A percentile compares a stretch with the other conserved stretches of the same genome.
Evolutionary conservation across 2,329 filamentous ascomycete species (phyloP).

Genomic region (Xylaria sp.): DNA sequence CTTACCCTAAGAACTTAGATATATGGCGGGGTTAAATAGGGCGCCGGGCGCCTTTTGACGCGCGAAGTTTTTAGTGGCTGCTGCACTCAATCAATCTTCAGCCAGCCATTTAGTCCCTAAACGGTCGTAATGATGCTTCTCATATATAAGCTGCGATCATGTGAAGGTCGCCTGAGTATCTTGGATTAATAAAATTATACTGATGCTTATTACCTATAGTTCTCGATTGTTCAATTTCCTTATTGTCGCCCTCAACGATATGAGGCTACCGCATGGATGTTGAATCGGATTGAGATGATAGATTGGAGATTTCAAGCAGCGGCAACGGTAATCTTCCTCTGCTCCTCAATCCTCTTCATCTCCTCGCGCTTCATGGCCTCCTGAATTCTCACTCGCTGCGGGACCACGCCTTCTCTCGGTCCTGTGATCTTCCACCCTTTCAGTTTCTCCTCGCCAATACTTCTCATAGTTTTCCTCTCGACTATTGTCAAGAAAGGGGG

Average conservation of each 20-base stretch:
- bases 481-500: slow-evolving; percentile 49
- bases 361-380: slow-evolving; percentile 63
- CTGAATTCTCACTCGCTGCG: slow-evolving; percentile 60
- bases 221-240: background rate
- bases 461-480: slow-evolving; percentile 64
- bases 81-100: background rate
- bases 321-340: slow-evolving; percentile 37
- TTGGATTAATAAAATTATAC: background rate
- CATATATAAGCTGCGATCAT: too few relatives aligned
- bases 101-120: background rate
- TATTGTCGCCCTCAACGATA: too few relatives aligned
- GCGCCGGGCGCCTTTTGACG: slow-evolving; percentile 13
- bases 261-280: too few relatives aligned
- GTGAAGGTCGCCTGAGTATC: too few relatives aligned
- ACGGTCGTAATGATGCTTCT: background rate
- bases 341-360: slow-evolving; percentile 56
- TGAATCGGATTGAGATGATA: background rate
- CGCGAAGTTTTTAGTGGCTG: slow-evolving; percentile 29
- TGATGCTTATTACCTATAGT: background rate
- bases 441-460: slow-evolving; percentile 60
- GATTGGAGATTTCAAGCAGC: slow-evolving; percentile 38
- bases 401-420: slow-evolving; percentile 62
- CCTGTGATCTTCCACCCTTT: slow-evolving; percentile 63
- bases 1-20: too few relatives aligned
- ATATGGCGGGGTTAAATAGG: slow-evolving; percentile 22